Evolutionary conservation across 73 alveolate genomes (phyloP).

Genomic region (Paramecium bursaria): DNA sequence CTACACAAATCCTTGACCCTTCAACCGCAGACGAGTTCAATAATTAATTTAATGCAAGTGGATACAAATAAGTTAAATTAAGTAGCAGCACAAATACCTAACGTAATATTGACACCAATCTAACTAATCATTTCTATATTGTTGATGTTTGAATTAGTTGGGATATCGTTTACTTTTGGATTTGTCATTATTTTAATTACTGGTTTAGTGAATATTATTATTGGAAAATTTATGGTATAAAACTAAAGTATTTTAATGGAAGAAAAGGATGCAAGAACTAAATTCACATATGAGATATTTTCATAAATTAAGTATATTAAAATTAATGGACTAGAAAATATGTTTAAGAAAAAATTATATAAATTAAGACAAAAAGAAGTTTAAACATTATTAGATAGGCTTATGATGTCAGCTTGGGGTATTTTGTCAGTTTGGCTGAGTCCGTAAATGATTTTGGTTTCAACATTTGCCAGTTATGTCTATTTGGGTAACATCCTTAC

Average conservation of each 20-base stretch:
- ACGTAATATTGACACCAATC: not conserved
- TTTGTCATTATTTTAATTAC: constrained; percentile 28
- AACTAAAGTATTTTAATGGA: constrained; percentile 76
- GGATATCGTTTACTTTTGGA: constrained; percentile 57
- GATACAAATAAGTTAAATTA: too few species aligned
- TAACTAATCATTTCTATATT: not conserved
- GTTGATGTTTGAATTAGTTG: constrained; percentile 51
- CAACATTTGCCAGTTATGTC: constrained; percentile 75
- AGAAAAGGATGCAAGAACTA: constrained; percentile 85
- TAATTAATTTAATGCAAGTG: too few species aligned
- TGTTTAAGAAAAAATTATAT: constrained; percentile 73
- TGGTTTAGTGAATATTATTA: constrained; percentile 14
- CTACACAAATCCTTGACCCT: too few species aligned
- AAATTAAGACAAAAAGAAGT: constrained; percentile 77
- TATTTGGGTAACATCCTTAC: constrained; percentile 77
- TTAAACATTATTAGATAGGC: constrained; percentile 59
- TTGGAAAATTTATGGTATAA: constrained; percentile 54
- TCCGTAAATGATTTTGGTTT: constrained; percentile 72
- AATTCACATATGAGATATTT: constrained; percentile 81
- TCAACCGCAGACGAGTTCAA: too few species aligned
- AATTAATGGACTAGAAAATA: constrained; percentile 85
- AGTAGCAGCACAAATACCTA: constrained; percentile 21
- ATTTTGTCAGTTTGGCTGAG: constrained; percentile 78
- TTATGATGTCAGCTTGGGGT: not conserved
- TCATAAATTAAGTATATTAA: constrained; percentile 87